phyloP scores from a whole-genome alignment of 1,284 basidiomycete species.

The Ustilago lituana region DNA sequence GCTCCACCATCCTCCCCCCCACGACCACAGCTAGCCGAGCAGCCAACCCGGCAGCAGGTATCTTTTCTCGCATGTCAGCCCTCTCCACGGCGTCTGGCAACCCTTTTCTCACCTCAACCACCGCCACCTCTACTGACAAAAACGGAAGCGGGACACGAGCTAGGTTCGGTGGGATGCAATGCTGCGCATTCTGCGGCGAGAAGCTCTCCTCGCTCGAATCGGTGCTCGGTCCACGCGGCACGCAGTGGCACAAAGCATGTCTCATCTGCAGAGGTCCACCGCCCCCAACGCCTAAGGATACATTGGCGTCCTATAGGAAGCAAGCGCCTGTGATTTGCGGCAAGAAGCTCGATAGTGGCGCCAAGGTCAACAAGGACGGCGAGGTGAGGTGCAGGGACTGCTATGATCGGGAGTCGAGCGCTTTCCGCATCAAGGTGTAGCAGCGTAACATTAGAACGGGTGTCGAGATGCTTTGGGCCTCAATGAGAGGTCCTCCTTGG shows the following conservation, averaged over 20 bases:
- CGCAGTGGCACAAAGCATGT: constrained; percentile 50
- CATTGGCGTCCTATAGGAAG: not conserved
- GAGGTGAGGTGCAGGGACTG: constrained; percentile 55
- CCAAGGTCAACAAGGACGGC: constrained; percentile 50
- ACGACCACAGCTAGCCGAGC: not conserved
- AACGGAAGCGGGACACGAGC: too few species aligned
- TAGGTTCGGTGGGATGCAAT: constrained; percentile 50
- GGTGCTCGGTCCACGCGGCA: constrained; percentile 48
- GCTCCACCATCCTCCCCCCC: constrained; percentile 22
- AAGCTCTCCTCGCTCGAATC: constrained; percentile 50
- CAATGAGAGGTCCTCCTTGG: constrained; percentile 3
- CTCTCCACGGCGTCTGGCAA: constrained; percentile 16
- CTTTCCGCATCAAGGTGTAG: constrained; percentile 18
- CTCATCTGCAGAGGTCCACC: constrained; percentile 40
- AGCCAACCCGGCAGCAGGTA: constrained; percentile 45
- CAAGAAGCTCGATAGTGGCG: constrained; percentile 50
- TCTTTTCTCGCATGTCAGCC: constrained; percentile 31
- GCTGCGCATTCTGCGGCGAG: constrained; percentile 44
- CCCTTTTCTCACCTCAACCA: not conserved
- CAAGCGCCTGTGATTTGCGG: constrained; percentile 18
- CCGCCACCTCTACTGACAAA: not conserved
- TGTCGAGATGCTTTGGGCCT: not conserved
- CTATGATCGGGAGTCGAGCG: constrained; percentile 32
- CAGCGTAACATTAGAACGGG: too few species aligned
- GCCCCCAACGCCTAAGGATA: not conserved